Percentiles rank a stretch among this genome's conserved stretches.
These are phyloP conservation scores for Lichtheimia corymbifera DNA, from an alignment of 371 early-diverging fungal species.

Conservation along the genomic window DNA sequence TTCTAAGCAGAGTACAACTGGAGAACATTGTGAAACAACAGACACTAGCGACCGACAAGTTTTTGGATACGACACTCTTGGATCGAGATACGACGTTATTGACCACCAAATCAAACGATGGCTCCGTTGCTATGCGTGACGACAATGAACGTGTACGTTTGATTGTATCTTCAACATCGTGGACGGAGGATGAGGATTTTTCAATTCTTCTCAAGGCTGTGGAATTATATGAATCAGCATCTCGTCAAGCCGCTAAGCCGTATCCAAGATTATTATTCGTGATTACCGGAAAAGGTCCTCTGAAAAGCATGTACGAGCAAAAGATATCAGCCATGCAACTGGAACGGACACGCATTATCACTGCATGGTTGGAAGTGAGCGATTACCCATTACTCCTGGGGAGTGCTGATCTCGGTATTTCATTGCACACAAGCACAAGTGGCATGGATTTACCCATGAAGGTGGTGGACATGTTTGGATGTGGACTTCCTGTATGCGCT, in stretches of 20 bases:
- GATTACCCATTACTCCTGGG: slow-evolving; percentile 88
- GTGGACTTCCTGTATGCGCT: slow-evolving; percentile 90
- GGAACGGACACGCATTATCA: slow-evolving; percentile 64
- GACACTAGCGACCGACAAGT: slow-evolving; percentile 22
- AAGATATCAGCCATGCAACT: slow-evolving; percentile 57
- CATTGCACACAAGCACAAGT: slow-evolving; percentile 88
- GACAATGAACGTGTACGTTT: slow-evolving; percentile 62
- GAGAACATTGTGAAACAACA: slow-evolving; percentile 43
- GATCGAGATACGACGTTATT: slow-evolving; percentile 36
- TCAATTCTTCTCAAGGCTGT: slow-evolving; percentile 75
- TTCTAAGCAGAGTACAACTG: slow-evolving; percentile 36
- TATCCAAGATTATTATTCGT: slow-evolving; percentile 75
- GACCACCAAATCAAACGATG: slow-evolving; percentile 33
- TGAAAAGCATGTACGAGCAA: slow-evolving; percentile 66
- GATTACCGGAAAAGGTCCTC: slow-evolving; percentile 94
- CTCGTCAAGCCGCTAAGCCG: slow-evolving; percentile 2
- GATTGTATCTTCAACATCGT: slow-evolving; percentile 90
- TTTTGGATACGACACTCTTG: slow-evolving; percentile 26
- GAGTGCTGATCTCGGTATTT: slow-evolving; percentile 91
- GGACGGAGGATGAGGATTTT: slow-evolving; percentile 97
- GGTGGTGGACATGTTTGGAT: slow-evolving; percentile 97
- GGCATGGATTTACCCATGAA: slow-evolving; percentile 98
- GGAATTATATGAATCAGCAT: slow-evolving; percentile 51
- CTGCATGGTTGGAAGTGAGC: slow-evolving; percentile 80
- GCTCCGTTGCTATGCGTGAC: slow-evolving; percentile 32